A percentile compares a stretch with the other conserved stretches of the same genome.
These are phyloP conservation scores for Macaranga tanarius DNA, from an alignment of 441 rosid species.

Conservation along the genomic window DNA sequence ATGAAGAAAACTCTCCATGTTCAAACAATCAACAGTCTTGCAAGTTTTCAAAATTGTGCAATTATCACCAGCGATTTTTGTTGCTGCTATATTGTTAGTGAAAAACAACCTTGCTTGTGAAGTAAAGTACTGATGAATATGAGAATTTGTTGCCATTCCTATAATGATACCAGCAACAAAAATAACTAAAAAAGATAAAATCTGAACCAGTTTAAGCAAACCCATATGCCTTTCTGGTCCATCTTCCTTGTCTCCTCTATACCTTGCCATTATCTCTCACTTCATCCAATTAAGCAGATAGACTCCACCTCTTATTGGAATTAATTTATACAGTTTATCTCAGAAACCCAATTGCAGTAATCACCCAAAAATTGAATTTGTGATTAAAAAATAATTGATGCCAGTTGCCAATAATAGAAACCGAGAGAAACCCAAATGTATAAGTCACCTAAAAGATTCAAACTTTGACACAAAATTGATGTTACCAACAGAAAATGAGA, in stretches of 20 bases:
- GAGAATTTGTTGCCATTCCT: conserved; percentile 77
- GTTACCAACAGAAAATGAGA: not conserved
- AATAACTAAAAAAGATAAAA: conserved; percentile 67
- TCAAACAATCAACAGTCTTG: conserved; percentile 41
- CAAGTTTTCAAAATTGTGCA: conserved; percentile 39
- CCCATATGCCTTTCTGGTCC: conserved; percentile 49
- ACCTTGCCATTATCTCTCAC: conserved; percentile 24
- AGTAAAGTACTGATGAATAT: conserved; percentile 57
- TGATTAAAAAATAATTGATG: not conserved
- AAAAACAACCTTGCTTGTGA: conserved; percentile 46
- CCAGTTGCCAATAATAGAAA: no score
- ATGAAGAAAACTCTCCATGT: conserved; percentile 42
- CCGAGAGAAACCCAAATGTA: not conserved
- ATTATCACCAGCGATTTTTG: conserved; percentile 22
- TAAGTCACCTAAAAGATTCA: not conserved
- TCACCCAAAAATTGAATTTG: not conserved
- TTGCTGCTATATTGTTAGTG: conserved; percentile 24
- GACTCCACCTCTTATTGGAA: not conserved
- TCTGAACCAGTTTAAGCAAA: conserved; percentile 63
- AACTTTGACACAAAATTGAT: not conserved
- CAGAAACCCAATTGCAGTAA: not conserved
- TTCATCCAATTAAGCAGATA: not conserved
- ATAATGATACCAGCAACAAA: conserved; percentile 78
- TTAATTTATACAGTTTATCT: no score
- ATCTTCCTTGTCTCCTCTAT: conserved; percentile 55